Evolutionary conservation across 2,329 filamentous ascomycete species (phyloP).

Genomic region (Cercospora janseana): DNA sequence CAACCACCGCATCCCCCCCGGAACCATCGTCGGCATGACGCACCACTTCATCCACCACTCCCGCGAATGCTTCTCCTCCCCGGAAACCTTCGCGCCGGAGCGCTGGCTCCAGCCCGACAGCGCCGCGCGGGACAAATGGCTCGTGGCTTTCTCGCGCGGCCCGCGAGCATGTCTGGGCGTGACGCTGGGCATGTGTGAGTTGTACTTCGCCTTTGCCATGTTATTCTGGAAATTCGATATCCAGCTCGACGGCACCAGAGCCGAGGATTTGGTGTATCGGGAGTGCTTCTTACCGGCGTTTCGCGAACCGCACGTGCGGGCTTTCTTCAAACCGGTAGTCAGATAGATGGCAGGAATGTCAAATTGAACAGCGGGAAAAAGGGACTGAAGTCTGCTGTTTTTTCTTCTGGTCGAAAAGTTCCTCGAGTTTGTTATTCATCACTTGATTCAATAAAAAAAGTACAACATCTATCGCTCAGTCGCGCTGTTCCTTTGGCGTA

Average conservation of each 20-base stretch:
- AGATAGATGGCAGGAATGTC: background rate
- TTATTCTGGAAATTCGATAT: slow-evolving; percentile 21
- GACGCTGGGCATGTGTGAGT: slow-evolving; percentile 20
- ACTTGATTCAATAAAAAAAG: too few species aligned
- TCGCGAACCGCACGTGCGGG: slow-evolving; percentile 15
- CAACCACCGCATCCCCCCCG: slow-evolving; percentile 47
- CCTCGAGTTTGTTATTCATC: too few species aligned
- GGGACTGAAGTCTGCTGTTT: too few species aligned
- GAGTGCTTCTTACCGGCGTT: slow-evolving; percentile 24
- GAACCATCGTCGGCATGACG: slow-evolving; percentile 47
- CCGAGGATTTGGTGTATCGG: slow-evolving; percentile 17
- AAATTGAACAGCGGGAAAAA: too few species aligned
- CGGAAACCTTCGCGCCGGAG: slow-evolving; percentile 47
- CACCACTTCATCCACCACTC: slow-evolving; percentile 55
- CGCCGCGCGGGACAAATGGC: slow-evolving; percentile 17
- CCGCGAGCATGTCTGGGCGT: slow-evolving; percentile 19
- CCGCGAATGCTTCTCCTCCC: slow-evolving; percentile 47
- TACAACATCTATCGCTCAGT: slow-evolving; percentile 1
- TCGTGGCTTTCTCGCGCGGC: slow-evolving; percentile 20
- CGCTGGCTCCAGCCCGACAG: slow-evolving; percentile 46
- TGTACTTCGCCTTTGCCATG: slow-evolving; percentile 20
- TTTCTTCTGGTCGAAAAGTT: too few species aligned
- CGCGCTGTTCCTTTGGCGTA: background rate
- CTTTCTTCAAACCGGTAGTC: slow-evolving; percentile 14
- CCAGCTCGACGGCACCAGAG: slow-evolving; percentile 14